Evolutionary conservation across 164 flowering plant genomes (phyloP).

Genomic region (Amborella trichopoda): DNA sequence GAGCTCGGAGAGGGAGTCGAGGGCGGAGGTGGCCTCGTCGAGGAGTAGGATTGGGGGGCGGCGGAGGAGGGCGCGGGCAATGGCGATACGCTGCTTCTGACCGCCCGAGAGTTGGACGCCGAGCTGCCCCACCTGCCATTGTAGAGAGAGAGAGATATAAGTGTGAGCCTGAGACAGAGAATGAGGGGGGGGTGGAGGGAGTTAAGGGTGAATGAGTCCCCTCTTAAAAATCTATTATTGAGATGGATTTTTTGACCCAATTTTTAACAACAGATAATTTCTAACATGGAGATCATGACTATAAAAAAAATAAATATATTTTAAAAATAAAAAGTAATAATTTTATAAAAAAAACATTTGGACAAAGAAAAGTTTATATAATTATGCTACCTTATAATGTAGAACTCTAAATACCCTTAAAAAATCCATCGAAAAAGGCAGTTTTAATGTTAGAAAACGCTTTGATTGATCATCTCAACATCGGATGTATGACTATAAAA

Average conservation of each 20-base stretch:
- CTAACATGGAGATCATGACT: not conserved
- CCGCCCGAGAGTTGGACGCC: constrained; percentile 23
- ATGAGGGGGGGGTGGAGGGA: not conserved
- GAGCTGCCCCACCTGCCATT: constrained; percentile 15
- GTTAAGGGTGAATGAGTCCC: not conserved
- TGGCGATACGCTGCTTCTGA: constrained; percentile 20
- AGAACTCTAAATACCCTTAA: not conserved
- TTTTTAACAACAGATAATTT: not conserved
- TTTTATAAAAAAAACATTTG: not conserved
- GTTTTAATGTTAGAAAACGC: no score
- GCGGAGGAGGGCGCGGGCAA: constrained; percentile 19
- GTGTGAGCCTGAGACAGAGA: not conserved
- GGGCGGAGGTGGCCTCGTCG: constrained; percentile 25
- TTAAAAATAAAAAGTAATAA: not conserved
- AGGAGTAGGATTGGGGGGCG: constrained; percentile 18
- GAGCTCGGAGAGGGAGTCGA: constrained; percentile 19
- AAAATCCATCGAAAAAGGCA: no score
- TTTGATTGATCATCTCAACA: no score
- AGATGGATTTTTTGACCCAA: not conserved
- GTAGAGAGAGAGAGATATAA: not conserved
- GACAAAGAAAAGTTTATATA: not conserved
- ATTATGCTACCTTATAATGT: not conserved
- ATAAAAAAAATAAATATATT: not conserved
- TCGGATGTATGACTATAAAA: no score
- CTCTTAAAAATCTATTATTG: not conserved